Evolutionary conservation across 805 yeast genomes (phyloP), one percentile per base, ranked within the genome.

Genomic region (Blastobotrys parvus): DNA sequence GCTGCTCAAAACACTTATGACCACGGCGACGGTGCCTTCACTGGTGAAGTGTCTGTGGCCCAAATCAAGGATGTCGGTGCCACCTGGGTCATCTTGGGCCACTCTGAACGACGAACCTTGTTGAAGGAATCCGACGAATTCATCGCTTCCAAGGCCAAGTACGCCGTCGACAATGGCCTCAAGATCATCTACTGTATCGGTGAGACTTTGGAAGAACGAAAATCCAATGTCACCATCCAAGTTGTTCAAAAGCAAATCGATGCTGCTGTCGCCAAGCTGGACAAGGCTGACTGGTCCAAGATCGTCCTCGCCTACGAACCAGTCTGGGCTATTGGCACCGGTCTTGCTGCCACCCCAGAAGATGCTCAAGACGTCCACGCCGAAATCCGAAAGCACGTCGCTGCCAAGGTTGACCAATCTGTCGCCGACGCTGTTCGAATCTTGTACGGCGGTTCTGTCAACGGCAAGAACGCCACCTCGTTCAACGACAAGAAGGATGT

Each of bases 281-380:
- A 65, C 60, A 44, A 49, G 41, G 62, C 67, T 47, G 97, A 89
- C 80, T 90, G 97, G 97, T 60, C 82, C 52, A 75, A 84, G 68
- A 74, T 92, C 55, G 97, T 92, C 54, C 71, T 92, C 67, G 98
- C 98, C 61, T 92, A 92, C 74, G 98, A 92, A 75, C 98, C 98
- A 59, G 95, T 92, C 56, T 92, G 98, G 98, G 98, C 98, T 59
- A 92, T 92, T 60, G 98, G 98, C 68, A 89, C 97, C 58, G 98
- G 98, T 64, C 79, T 92, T 63, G 96, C 97, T 60, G 97, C 98
- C 50, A 92, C 98, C 58, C 88, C 98, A 56, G 85, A 83, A 56
- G 98, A 92, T 65, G 98, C 98, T 56, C 96, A 92, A 74, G 87
- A 81, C 55, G 86, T 92, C 61, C 98, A 92, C 74, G 76, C 77